phyloP scores from a whole-genome alignment of 2,329 filamentous ascomycete genomes.

The Colletotrichum sp. region DNA sequence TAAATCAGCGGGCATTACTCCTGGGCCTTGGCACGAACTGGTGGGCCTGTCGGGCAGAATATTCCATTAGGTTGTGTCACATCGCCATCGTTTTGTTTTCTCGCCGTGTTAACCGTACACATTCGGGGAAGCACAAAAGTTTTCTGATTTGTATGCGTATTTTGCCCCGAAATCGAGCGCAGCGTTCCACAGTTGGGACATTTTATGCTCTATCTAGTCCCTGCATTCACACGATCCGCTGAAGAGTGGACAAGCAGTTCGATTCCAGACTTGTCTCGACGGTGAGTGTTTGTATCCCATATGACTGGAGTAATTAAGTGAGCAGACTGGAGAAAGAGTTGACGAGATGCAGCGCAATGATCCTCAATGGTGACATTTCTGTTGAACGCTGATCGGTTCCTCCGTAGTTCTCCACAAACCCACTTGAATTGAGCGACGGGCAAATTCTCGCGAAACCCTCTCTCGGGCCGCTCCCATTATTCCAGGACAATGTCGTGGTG shows the following conservation, averaged over 20 bases:
- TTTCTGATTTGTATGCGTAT: fast-evolving
- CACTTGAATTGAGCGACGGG: not conserved
- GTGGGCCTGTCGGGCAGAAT: not conserved
- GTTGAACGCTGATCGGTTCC: not conserved
- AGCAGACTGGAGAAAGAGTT: not conserved
- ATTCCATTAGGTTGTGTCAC: not conserved
- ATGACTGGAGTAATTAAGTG: not conserved
- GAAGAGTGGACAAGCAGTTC: fast-evolving
- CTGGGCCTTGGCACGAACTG: not conserved
- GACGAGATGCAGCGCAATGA: not conserved
- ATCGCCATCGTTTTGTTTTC: not conserved
- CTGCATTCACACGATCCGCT: not conserved
- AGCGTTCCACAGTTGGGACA: fast-evolving
- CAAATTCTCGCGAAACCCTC: not conserved
- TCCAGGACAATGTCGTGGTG: not conserved
- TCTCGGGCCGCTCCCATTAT: not conserved
- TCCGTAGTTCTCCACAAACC: not conserved
- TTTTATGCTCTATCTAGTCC: not conserved
- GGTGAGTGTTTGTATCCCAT: not conserved
- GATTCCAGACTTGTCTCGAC: not conserved
- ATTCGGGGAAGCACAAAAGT: not conserved
- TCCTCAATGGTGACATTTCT: not conserved
- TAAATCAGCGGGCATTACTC: not conserved
- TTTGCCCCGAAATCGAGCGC: not conserved
- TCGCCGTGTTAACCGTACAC: fast-evolving